phyloP scores from a whole-genome alignment of 106 monocot genomes.

The Acorus calamus region DNA sequence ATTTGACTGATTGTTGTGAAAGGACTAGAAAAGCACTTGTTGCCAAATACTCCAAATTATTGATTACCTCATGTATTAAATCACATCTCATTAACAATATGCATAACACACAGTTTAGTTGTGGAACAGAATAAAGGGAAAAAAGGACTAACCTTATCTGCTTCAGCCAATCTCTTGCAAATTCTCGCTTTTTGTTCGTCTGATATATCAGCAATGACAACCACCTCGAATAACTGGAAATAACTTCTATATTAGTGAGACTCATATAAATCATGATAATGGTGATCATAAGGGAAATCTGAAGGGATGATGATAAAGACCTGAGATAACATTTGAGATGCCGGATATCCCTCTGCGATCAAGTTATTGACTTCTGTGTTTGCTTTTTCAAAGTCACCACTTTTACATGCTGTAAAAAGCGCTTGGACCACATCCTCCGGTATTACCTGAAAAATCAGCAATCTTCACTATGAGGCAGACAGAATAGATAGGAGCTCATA shows the following conservation, averaged over 20 bases:
- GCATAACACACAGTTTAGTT: too few species aligned
- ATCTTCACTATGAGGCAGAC: too few species aligned
- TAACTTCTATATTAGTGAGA: conserved; percentile 4
- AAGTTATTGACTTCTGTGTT: conserved; percentile 73
- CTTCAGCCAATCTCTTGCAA: conserved; percentile 72
- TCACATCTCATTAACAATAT: too few species aligned
- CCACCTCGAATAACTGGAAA: conserved; percentile 68
- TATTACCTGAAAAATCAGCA: conserved; percentile 55
- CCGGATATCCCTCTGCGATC: conserved; percentile 94
- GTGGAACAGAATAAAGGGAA: background rate
- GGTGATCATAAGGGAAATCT: too few species aligned
- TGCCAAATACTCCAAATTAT: too few species aligned
- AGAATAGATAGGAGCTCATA: too few species aligned
- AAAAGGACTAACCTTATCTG: conserved; percentile 68
- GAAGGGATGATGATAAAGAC: conserved; percentile 9
- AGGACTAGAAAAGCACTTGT: too few species aligned
- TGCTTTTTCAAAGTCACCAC: conserved; percentile 69
- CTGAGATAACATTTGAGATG: conserved; percentile 79
- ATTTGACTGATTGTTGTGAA: too few species aligned
- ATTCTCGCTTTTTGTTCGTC: conserved; percentile 90
- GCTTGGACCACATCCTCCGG: conserved; percentile 59
- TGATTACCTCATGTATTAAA: too few species aligned
- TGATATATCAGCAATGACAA: conserved; percentile 50
- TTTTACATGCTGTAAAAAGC: conserved; percentile 62
- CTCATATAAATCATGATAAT: background rate